A percentile compares a stretch with the other conserved stretches of the same genome.
These are phyloP conservation scores for Picea glauca DNA, from an alignment of 75 land plant species.

Conservation along the genomic window DNA sequence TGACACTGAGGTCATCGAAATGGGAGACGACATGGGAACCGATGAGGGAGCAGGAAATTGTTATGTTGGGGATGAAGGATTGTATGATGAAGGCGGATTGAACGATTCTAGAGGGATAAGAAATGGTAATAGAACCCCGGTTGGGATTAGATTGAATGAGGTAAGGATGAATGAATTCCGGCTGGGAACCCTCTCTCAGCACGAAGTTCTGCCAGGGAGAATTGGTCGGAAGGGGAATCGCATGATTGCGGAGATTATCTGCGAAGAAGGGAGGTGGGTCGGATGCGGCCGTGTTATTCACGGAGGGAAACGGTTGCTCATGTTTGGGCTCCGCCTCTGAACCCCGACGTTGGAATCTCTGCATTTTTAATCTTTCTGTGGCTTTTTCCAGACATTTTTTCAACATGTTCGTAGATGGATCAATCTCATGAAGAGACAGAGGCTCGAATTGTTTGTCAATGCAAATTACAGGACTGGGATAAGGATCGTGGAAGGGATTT, in stretches of 20 bases:
- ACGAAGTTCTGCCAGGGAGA: conserved; percentile 83
- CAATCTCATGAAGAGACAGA: no score
- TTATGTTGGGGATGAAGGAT: conserved; percentile 47
- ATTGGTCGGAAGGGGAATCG: conserved; percentile 74
- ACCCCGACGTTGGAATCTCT: no score
- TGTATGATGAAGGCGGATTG: conserved; percentile 52
- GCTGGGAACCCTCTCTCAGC: conserved; percentile 69
- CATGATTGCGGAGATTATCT: neutral
- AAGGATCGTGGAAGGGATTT: no score
- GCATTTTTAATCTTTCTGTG: no score
- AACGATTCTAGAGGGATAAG: conserved; percentile 47
- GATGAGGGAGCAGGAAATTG: neutral
- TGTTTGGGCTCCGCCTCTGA: no score
- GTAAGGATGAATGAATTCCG: conserved; percentile 87
- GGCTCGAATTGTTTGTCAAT: no score
- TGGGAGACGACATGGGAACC: conserved; percentile 13
- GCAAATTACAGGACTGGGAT: no score
- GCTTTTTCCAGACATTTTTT: no score
- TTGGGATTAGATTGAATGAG: conserved; percentile 45
- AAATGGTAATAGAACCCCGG: conserved; percentile 47
- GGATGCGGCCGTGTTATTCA: conserved; percentile 7
- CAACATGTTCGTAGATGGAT: no score
- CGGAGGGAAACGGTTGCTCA: conserved; percentile 9
- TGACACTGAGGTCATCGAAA: conserved; percentile 32
- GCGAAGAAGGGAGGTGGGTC: conserved; percentile 18